Conservation (phyloP, 306 rosid genomes). For the Vachellia collinsii region DNA sequence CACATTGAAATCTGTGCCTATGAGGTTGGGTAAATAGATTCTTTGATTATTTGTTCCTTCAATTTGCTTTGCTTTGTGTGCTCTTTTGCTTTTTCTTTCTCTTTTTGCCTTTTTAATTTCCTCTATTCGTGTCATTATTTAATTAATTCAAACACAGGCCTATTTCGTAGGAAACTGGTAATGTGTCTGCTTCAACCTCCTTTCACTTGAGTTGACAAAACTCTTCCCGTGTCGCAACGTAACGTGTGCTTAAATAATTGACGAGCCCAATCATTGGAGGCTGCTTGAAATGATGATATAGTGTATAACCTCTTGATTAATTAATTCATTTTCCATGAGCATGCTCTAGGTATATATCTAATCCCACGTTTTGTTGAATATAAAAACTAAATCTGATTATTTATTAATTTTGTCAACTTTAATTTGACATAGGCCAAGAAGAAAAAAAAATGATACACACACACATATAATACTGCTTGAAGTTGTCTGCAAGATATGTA, state of each 20-base stretch:
- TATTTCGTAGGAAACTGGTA: slow-evolving; percentile 4
- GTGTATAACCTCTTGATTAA: background rate
- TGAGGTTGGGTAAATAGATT: slow-evolving; percentile 8
- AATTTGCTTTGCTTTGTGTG: background rate
- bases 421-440: too few relatives aligned
- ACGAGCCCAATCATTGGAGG: slow-evolving; percentile 34
- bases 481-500: slow-evolving; percentile 26
- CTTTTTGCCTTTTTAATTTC: background rate
- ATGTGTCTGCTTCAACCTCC: background rate
- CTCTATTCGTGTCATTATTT: background rate
- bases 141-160: background rate
- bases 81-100: background rate
- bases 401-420: background rate
- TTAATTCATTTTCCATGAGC: background rate
- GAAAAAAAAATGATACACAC: background rate
- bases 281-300: background rate
- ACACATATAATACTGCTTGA: background rate
- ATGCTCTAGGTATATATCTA: background rate
- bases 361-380: background rate
- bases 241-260: slow-evolving; percentile 20
- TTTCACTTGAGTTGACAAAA: slow-evolving; percentile 30
- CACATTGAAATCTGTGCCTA: slow-evolving; percentile 16
- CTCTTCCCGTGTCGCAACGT: slow-evolving; percentile 2
- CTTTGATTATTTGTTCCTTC: background rate
- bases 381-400: background rate